Evolutionary conservation across 768 basidiomycete genomes (phyloP).

Genomic region (Mycena filopes): DNA sequence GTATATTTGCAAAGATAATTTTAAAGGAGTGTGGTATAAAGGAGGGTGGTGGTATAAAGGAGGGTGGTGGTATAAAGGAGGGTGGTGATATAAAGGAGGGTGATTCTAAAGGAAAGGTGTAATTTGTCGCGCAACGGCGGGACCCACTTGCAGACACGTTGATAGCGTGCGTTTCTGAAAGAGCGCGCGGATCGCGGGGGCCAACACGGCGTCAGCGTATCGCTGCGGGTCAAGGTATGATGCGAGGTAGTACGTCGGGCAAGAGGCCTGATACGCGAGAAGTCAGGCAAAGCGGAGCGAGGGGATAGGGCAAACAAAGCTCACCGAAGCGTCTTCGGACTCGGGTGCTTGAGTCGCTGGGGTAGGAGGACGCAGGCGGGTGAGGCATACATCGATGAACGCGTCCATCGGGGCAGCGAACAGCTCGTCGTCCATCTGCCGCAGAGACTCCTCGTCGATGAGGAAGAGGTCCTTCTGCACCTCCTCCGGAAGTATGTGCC

Average conservation of each 20-base stretch:
- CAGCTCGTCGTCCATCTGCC: slow-evolving; percentile 19
- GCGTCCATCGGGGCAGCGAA: slow-evolving; percentile 25
- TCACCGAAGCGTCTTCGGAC: slow-evolving; percentile 3
- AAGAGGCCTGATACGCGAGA: slow-evolving; percentile 2
- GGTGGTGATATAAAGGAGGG: background rate
- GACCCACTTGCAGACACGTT: background rate
- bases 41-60: too few species aligned
- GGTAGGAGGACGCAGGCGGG: slow-evolving; percentile 11
- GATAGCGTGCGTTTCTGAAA: slow-evolving; percentile 17
- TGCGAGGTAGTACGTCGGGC: slow-evolving; percentile 12
- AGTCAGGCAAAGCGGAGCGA: background rate
- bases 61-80: too few species aligned
- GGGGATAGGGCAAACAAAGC: background rate
- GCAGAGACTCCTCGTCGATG: slow-evolving; percentile 18
- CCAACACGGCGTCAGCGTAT: background rate
- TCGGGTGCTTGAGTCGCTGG: background rate
- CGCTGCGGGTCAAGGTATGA: slow-evolving; percentile 21
- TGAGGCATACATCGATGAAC: slow-evolving; percentile 24
- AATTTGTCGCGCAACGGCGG: background rate
- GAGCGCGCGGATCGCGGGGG: slow-evolving; percentile 6
- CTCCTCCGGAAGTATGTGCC: slow-evolving; percentile 15
- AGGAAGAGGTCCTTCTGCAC: slow-evolving; percentile 17
- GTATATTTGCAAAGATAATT: too few species aligned
- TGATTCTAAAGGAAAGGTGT: slow-evolving; percentile 1
- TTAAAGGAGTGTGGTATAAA: too few species aligned